A percentile compares a stretch with the other conserved stretches of the same genome.
phyloP scores from a whole-genome alignment of 768 basidiomycete species.

The Boletus sp. region DNA sequence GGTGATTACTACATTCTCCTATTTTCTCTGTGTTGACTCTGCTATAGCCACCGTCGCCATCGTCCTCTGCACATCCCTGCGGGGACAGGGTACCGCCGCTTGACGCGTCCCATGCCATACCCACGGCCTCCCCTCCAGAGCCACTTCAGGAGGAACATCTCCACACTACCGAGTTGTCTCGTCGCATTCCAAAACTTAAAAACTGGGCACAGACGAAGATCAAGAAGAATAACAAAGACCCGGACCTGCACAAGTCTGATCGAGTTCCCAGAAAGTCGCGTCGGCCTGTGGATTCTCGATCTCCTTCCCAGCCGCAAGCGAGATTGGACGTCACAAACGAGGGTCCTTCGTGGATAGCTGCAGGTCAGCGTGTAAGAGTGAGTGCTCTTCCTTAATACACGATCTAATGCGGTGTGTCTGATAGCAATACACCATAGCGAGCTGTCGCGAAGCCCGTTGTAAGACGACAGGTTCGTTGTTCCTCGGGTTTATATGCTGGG shows the following conservation, averaged over 20 bases:
- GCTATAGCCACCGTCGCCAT: neutral
- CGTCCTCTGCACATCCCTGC: neutral
- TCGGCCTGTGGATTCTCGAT: neutral
- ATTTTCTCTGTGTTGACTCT: neutral
- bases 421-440: neutral
- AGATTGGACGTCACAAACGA: neutral
- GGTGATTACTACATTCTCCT: neutral
- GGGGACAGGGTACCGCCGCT: no score
- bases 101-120: no score
- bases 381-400: neutral
- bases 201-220: neutral
- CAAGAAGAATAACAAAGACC: neutral
- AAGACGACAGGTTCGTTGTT: neutral
- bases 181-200: neutral
- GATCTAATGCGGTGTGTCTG: neutral
- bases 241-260: neutral
- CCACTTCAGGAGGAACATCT: neutral
- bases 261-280: neutral
- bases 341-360: neutral
- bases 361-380: neutral
- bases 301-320: neutral
- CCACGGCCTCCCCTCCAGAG: no score
- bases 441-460: neutral
- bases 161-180: neutral
- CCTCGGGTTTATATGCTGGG: neutral